Conservation (phyloP, 805 yeast genomes). For the Kazachstania bromeliacearum region DNA sequence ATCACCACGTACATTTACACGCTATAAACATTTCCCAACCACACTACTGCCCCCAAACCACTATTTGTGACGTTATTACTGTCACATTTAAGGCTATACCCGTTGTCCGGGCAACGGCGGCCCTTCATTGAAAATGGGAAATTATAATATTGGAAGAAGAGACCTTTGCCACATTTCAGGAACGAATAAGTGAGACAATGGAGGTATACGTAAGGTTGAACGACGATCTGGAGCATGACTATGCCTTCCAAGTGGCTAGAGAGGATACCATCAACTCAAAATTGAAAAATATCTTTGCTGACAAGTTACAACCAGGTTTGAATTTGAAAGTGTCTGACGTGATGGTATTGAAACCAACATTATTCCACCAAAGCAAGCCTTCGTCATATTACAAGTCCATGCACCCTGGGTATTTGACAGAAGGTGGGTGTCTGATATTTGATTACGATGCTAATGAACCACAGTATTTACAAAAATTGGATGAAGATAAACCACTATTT, state of each 20-base stretch:
- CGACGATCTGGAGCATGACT: conserved; percentile 78
- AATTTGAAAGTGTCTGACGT: conserved; percentile 37
- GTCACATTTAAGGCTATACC: too few species aligned
- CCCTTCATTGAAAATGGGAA: too few species aligned
- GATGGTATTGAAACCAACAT: conserved; percentile 67
- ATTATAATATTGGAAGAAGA: too few species aligned
- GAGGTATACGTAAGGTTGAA: conserved; percentile 66
- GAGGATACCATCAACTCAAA: conserved; percentile 52
- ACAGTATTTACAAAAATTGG: conserved; percentile 37
- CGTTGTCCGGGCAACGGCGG: too few species aligned
- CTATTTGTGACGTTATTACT: too few species aligned
- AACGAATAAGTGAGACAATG: conserved; percentile 11
- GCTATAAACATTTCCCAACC: too few species aligned
- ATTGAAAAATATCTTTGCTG: conserved; percentile 42
- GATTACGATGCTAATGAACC: conserved; percentile 45
- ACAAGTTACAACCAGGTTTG: not conserved
- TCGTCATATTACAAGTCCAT: conserved; percentile 54
- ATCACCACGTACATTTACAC: too few species aligned
- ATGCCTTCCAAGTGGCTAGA: conserved; percentile 68
- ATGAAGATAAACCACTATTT: conserved; percentile 43
- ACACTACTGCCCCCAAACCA: too few species aligned
- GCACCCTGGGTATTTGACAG: conserved; percentile 63
- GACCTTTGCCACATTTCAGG: not conserved
- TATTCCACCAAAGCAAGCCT: conserved; percentile 62
- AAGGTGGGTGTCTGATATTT: conserved; percentile 72